Base-by-base conservation (phyloP, 2,329 filamentous ascomycete genomes). In the Diaporthe sp. region DNA sequence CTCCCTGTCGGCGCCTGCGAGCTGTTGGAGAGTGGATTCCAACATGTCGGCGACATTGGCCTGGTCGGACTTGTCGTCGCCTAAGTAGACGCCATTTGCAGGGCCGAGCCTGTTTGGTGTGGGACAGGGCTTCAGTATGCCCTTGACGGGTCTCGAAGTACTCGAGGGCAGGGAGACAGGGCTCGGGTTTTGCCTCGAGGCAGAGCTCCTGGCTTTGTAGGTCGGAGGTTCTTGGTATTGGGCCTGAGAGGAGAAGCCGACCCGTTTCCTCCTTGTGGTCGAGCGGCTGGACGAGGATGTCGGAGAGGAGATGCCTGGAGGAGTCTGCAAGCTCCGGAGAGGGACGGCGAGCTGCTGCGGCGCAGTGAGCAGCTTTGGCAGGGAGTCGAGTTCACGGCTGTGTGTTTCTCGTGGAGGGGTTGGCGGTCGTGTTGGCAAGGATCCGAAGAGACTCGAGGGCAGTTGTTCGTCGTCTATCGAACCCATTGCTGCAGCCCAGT, bases 1-100 rank as follows among this genome's bases (percentile, higher is more conserved):
- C 73, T 92, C 89, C 70, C 93, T 88, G 77, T 95, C 93, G 39
- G 91, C 87, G 30, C 94, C 92, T 50, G 93, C 94, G 63, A 99
- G 88, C 83, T 97, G 94, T 82, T 94, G 92, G 47, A 95, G 89
- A 7, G 95, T 91, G 0, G 94, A 97, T 78, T 97, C 94, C 77
- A 98, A 85, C 92, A 98, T 97, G 78, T 91, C 91, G 77, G 90
- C 89, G 73, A 98, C 92, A 51, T 90, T 92, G 58, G 88, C 86
- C 82, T 84, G 79, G 17, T 76, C 77, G 1, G 75, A 74, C 78
- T 81, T 73, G 75, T 84, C 76, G 80, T 77, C 51, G 79, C 75
- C 35, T 84, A 87, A 77, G 85, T 87, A 74, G 83, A 83, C 76
- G 81, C 83, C 82, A 83, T 81, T 85, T 79, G 76, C 82, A 76